phyloP scores from a whole-genome alignment of 2,329 filamentous ascomycete species.

The Alternaria gansuensis region DNA sequence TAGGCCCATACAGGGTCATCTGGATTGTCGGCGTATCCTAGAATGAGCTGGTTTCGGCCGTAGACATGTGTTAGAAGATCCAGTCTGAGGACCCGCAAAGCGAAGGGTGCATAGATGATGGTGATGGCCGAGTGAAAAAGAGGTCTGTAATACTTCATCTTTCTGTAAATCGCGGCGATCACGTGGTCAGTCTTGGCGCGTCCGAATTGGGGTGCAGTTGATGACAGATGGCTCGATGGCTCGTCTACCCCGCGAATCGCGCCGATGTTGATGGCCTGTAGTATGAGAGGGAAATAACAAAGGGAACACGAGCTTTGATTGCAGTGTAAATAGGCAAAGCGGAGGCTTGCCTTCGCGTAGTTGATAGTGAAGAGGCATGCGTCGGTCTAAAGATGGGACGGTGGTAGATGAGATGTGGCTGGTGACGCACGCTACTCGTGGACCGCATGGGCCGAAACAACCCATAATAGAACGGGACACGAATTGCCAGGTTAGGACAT shows the following conservation, averaged over 20 bases:
- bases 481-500: conserved; percentile 49
- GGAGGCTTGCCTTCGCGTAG: not conserved
- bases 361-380: not conserved
- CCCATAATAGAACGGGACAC: conserved; percentile 45
- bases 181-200: not conserved
- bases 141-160: conserved; percentile 31
- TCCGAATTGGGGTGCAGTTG: not conserved
- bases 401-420: conserved; percentile 30
- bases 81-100: conserved; percentile 29
- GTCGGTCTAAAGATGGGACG: not conserved
- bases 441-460: conserved; percentile 39
- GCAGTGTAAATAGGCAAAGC: no score
- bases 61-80: conserved; percentile 10
- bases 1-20: no score
- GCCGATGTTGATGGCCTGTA: not conserved
- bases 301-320: not conserved
- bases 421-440: conserved; percentile 34
- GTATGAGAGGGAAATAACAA: not conserved
- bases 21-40: no score
- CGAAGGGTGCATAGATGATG: conserved; percentile 30
- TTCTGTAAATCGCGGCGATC: not conserved
- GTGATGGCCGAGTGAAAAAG: conserved; percentile 29
- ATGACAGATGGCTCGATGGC: conserved; percentile 1
- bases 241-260: conserved; percentile 15
- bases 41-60: no score